These are phyloP conservation scores for Phytopythium sindhum DNA, from an alignment of 352 stramenopile genomes.

Conservation along the genomic window DNA sequence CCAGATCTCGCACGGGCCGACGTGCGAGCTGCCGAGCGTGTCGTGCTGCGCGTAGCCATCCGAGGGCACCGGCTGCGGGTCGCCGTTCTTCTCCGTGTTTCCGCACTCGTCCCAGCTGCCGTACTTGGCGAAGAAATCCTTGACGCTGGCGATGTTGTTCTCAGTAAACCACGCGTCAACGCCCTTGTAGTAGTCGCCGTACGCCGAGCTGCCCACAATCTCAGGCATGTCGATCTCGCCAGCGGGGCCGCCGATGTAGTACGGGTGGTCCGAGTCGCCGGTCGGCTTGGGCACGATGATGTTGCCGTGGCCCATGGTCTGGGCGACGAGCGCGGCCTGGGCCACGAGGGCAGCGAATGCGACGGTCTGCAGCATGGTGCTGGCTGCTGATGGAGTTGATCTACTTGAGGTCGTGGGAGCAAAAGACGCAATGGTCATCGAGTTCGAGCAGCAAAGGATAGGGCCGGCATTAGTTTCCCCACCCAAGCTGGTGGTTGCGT, in stretches of 20 bases:
- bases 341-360: slow-evolving; percentile 12
- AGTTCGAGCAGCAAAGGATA: neutral
- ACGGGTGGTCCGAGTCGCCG: slow-evolving; percentile 14
- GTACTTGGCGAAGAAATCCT: slow-evolving; percentile 25
- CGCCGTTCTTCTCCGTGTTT: slow-evolving; percentile 22
- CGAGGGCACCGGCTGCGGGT: slow-evolving; percentile 9
- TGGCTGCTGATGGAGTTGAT: neutral
- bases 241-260: slow-evolving; percentile 21
- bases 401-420: neutral
- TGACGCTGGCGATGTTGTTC: slow-evolving; percentile 24
- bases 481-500: neutral
- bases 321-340: slow-evolving; percentile 13
- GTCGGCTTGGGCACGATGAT: slow-evolving; percentile 20
- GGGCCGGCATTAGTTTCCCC: slow-evolving; percentile 5
- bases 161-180: slow-evolving; percentile 25
- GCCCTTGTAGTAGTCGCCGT: slow-evolving; percentile 23
- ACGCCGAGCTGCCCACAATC: slow-evolving; percentile 16
- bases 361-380: slow-evolving; percentile 18
- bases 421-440: slow-evolving; percentile 2
- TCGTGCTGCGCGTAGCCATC: slow-evolving; percentile 13
- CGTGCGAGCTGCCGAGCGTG: slow-evolving; percentile 16
- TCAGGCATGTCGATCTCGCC: slow-evolving; percentile 24
- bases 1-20: slow-evolving; percentile 28
- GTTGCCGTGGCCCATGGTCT: slow-evolving; percentile 21
- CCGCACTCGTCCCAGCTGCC: slow-evolving; percentile 18